Conservation (phyloP, 2,329 filamentous ascomycete genomes). For the Bipolaris bicolor region DNA sequence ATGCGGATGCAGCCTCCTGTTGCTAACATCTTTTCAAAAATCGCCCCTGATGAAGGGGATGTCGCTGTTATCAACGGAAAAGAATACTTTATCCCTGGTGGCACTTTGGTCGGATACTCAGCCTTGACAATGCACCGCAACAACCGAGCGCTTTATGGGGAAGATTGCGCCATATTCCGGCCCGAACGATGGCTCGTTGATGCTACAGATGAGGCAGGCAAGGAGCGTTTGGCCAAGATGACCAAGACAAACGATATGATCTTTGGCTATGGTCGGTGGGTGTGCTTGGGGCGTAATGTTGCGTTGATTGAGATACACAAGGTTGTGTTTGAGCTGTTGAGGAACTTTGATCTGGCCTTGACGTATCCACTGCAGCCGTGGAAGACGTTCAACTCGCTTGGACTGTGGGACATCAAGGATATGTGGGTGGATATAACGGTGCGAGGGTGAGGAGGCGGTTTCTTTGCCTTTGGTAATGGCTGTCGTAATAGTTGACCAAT, state of each 20-base stretch:
- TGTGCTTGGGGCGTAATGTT: slow-evolving; percentile 43
- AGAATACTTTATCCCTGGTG: slow-evolving; percentile 44
- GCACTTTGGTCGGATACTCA: slow-evolving; percentile 43
- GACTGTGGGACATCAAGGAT: slow-evolving; percentile 39
- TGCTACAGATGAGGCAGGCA: slow-evolving; percentile 23
- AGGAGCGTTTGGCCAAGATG: slow-evolving; percentile 41
- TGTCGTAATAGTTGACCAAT: slow-evolving; percentile 3
- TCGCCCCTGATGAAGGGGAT: slow-evolving; percentile 43
- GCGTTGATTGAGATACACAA: slow-evolving; percentile 50
- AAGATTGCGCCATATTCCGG: slow-evolving; percentile 55
- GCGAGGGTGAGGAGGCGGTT: slow-evolving; percentile 17
- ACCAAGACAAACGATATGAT: slow-evolving; percentile 42
- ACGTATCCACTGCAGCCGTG: slow-evolving; percentile 40
- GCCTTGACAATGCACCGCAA: slow-evolving; percentile 43
- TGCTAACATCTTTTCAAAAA: slow-evolving; percentile 40
- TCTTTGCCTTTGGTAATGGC: background rate
- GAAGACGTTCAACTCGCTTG: slow-evolving; percentile 36
- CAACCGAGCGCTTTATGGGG: slow-evolving; percentile 40
- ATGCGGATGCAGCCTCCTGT: slow-evolving; percentile 54
- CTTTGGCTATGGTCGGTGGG: slow-evolving; percentile 47
- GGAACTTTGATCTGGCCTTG: slow-evolving; percentile 43
- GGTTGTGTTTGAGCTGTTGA: slow-evolving; percentile 50
- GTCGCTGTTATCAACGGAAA: slow-evolving; percentile 35
- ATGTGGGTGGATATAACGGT: slow-evolving; percentile 43
- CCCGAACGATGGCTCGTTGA: slow-evolving; percentile 58